Evolutionary conservation across 805 yeast species (phyloP), one percentile per base, ranked within the genome.

Genomic region (Starmerella sp.): DNA sequence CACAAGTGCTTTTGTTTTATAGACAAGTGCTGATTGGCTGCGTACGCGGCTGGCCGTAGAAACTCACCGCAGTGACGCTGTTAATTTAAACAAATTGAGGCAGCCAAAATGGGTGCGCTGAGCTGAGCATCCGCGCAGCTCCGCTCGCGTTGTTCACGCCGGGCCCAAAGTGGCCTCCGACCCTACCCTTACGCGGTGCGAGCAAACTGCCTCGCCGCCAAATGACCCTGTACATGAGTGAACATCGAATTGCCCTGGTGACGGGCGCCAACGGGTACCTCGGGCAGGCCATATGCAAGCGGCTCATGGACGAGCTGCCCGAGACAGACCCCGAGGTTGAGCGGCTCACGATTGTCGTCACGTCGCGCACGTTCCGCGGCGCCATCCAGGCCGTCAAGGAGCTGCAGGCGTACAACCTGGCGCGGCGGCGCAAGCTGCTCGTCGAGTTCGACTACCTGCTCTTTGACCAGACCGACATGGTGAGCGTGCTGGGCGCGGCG

Each of bases 401-500:
- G 47, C 79, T 88, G 56, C 65, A 63, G 46, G 57, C 57, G 44
- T 62, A 57, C 53, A 59, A 64, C 17, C 54, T 36, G 15, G 17
- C 53, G 53, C 50, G 44, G 35, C 69, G 69, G 47, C 75, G 87
- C 47, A 66, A 71, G 1, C 85, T 82, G 0, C 72, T 75, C 32
- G 75, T 89, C 6, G 95, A 87, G 65, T 91, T 83, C 65, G 98
- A 93, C 70, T 93, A 93, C 63, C 65, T 90, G 1, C 71, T 93
- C 49, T 81, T 93, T n/a, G 97, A 93, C 67, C 89, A 91, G 67
- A 78, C 90, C 11, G 80, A 86, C 63, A 88, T 90, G 96, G 83
- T 87, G 9, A 86, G 96, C 0, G 78, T 90, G 13, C 71, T 86
- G 32, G 76, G 78, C 31, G 96, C 95, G 0, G 79, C 79, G 54